Evolutionary conservation across 176 grass and related monocot genomes (phyloP).

Genomic region (Juncus inflexus): DNA sequence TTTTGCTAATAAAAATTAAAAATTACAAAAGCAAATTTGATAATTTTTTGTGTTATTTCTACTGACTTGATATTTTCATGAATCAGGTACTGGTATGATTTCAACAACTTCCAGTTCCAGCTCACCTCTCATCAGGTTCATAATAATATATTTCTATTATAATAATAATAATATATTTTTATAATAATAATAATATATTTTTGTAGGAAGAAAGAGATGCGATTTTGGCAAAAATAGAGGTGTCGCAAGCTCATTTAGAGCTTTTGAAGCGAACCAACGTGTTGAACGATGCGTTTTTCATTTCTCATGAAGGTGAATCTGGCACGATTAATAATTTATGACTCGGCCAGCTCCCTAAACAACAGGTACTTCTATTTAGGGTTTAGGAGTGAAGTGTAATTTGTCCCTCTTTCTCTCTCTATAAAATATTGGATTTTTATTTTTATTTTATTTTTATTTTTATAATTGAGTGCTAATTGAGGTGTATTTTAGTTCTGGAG

Average conservation of each 20-base stretch:
- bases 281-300: conserved; percentile 85
- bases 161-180: neutral
- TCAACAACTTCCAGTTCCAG: conserved; percentile 98
- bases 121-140: conserved; percentile 90
- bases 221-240: conserved; percentile 91
- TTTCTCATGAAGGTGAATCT: conserved; percentile 88
- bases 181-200: neutral
- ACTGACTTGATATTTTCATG: conserved; percentile 6
- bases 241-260: conserved; percentile 87
- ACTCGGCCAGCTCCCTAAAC: conserved; percentile 66
- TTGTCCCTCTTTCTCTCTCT: neutral
- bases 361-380: conserved; percentile 47
- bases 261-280: conserved; percentile 80
- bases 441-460: neutral
- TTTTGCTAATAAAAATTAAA: conserved; percentile 18
- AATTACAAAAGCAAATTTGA: neutral
- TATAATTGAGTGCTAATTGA: neutral
- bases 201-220: conserved; percentile 92
- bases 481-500: neutral
- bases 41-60: conserved; percentile 7
- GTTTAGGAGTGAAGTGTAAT: neutral
- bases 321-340: conserved; percentile 94
- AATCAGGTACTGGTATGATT: conserved; percentile 96
- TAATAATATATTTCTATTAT: conserved; percentile 24
- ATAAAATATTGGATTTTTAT: neutral